These are phyloP conservation scores for Chloranthus sessilifolius DNA, from an alignment of 164 flowering plant genomes.

Conservation along the genomic window DNA sequence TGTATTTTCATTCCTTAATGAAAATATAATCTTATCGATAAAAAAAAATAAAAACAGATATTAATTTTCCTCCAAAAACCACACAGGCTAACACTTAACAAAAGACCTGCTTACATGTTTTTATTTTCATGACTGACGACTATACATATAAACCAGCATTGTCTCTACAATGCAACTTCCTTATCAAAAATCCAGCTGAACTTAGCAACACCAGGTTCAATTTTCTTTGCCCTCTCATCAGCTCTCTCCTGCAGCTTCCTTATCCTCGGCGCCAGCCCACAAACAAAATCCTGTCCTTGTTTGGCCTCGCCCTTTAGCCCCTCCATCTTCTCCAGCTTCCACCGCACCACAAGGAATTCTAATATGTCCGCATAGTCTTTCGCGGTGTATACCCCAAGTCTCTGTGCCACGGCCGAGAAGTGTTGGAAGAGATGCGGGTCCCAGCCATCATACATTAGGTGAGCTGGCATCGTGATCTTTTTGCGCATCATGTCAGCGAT, in stretches of 20 bases:
- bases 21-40: no score
- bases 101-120: no score
- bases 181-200: conserved; percentile 45
- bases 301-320: conserved; percentile 41
- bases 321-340: conserved; percentile 38
- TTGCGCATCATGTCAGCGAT: conserved; percentile 58
- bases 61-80: no score
- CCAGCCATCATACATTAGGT: conserved; percentile 48
- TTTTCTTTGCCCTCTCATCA: conserved; percentile 24
- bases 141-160: no score
- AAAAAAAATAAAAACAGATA: no score
- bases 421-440: conserved; percentile 45
- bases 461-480: conserved; percentile 58
- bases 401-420: conserved; percentile 50
- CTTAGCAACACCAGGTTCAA: conserved; percentile 13
- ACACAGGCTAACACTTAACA: no score
- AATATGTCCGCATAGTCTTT: conserved; percentile 51
- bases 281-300: conserved; percentile 47
- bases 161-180: conserved; percentile 7
- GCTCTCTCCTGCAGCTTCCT: conserved; percentile 43
- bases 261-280: conserved; percentile 39
- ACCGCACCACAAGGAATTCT: conserved; percentile 45
- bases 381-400: conserved; percentile 60
- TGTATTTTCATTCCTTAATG: no score
- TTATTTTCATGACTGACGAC: no score